A percentile compares a stretch with the other conserved stretches of the same genome.
These are phyloP conservation scores for Wickerhamiella siamensis DNA, from an alignment of 805 yeast species.

Conservation along the genomic window DNA sequence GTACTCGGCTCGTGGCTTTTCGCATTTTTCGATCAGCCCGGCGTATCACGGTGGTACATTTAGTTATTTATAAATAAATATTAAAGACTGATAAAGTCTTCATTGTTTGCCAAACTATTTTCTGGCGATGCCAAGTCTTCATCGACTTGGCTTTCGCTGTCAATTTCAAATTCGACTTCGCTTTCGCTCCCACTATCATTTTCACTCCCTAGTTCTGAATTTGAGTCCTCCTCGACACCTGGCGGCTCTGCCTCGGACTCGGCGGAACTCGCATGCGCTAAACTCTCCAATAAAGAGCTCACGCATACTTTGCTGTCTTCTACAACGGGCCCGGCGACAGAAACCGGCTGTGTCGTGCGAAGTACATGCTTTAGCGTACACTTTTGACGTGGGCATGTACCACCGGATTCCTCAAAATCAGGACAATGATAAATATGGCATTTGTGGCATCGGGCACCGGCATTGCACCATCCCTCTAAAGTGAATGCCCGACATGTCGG, in stretches of 20 bases:
- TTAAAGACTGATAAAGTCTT: not conserved
- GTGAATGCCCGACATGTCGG: conserved; percentile 55
- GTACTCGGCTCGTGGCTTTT: conserved; percentile 19
- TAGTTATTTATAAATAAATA: not conserved
- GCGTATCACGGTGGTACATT: conserved; percentile 23
- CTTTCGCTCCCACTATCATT: not conserved
- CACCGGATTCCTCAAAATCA: conserved; percentile 43
- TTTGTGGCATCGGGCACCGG: conserved; percentile 43
- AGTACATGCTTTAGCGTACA: conserved; percentile 42
- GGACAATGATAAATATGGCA: conserved; percentile 56
- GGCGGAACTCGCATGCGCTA: no score
- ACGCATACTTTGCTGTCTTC: not conserved
- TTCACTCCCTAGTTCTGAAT: conserved; percentile 12
- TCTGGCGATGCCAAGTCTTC: not conserved
- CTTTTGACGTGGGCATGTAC: conserved; percentile 37
- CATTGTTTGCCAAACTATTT: not conserved
- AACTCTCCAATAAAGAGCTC: not conserved
- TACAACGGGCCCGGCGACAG: not conserved
- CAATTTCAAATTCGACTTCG: no score
- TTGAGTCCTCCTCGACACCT: conserved; percentile 9
- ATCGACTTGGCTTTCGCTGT: no score
- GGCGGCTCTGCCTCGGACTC: no score
- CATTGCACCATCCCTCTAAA: conserved; percentile 50
- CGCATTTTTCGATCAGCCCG: conserved; percentile 14
- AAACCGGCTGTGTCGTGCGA: conserved; percentile 7